These are phyloP conservation scores for Kluyveromyces aestuarii DNA, from an alignment of 805 yeast species.

Conservation along the genomic window DNA sequence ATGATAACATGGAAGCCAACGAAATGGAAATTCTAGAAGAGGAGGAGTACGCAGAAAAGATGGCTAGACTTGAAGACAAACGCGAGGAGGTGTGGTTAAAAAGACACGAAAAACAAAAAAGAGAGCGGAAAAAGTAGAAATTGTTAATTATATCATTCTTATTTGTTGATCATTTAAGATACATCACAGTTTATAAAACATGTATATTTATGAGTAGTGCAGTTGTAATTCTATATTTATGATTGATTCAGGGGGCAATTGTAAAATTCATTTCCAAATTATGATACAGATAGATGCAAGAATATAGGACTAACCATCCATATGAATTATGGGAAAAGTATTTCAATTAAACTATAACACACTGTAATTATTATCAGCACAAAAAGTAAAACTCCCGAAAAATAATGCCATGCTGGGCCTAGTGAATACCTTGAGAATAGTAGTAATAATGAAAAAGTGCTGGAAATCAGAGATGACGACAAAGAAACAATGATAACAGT, in stretches of 20 bases:
- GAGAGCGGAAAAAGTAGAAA: conserved; percentile 19
- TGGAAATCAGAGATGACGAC: conserved; percentile 17
- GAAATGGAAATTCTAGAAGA: conserved; percentile 84
- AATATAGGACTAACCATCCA: neutral
- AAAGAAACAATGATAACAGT: conserved; percentile 16
- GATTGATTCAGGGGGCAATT: no score
- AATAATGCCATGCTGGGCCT: conserved; percentile 28
- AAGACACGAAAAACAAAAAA: conserved; percentile 37
- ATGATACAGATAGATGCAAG: neutral
- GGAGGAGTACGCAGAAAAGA: conserved; percentile 57
- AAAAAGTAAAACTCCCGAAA: conserved; percentile 18
- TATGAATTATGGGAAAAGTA: conserved; percentile 9
- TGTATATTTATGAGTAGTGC: neutral
- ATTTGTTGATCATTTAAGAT: no score
- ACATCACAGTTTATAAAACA: neutral
- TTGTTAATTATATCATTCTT: no score
- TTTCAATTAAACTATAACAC: conserved; percentile 25
- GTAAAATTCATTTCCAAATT: no score
- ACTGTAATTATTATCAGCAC: conserved; percentile 20
- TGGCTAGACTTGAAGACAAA: conserved; percentile 69
- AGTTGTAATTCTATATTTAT: neutral
- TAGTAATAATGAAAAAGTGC: conserved; percentile 15
- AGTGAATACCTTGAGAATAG: conserved; percentile 23
- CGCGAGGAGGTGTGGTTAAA: conserved; percentile 58
- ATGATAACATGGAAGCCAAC: conserved; percentile 85